phyloP scores from a whole-genome alignment of 2,329 filamentous ascomycete species.

The Teratosphaeria epicoccoides region DNA sequence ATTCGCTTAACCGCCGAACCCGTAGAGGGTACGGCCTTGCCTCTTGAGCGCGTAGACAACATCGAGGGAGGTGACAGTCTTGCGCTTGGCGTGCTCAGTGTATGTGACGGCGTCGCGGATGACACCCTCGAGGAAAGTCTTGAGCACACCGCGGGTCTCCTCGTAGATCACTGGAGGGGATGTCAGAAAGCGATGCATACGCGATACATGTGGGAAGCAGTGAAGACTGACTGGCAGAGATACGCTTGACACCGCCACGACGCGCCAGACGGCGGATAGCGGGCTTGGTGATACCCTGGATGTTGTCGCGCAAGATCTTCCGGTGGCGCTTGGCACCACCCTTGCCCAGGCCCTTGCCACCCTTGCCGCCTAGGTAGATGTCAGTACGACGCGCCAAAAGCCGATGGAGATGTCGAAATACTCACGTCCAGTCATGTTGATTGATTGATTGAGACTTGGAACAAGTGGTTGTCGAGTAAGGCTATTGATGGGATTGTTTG shows the following conservation, averaged over 20 bases:
- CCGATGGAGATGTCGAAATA: slow-evolving; percentile 15
- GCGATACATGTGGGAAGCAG: slow-evolving; percentile 10
- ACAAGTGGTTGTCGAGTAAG: slow-evolving; percentile 7
- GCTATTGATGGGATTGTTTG: slow-evolving; percentile 17
- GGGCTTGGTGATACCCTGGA: slow-evolving; percentile 98
- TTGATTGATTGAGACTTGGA: slow-evolving; percentile 24
- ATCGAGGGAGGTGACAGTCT: slow-evolving; percentile 55
- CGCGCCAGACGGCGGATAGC: slow-evolving; percentile 96
- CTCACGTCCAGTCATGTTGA: slow-evolving; percentile 44
- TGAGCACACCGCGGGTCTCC: slow-evolving; percentile 71
- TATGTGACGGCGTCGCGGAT: slow-evolving; percentile 72
- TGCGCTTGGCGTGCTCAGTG: slow-evolving; percentile 74
- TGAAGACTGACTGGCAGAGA: slow-evolving; percentile 64
- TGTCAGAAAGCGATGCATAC: slow-evolving; percentile 11
- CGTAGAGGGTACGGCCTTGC: slow-evolving; percentile 56
- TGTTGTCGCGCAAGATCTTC: slow-evolving; percentile 99
- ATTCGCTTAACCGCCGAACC: slow-evolving; percentile 52
- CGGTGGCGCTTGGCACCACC: slow-evolving; percentile 97
- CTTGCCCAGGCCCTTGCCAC: slow-evolving; percentile 96
- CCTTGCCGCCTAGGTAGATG: slow-evolving; percentile 59
- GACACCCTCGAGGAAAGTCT: slow-evolving; percentile 74
- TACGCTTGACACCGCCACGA: slow-evolving; percentile 99
- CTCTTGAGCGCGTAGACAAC: slow-evolving; percentile 55
- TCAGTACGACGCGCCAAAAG: slow-evolving; percentile 13
- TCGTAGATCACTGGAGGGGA: slow-evolving; percentile 61